These are phyloP conservation scores for Plasmodium blacklocki DNA, from an alignment of 169 alveolate species.

Conservation along the genomic window DNA sequence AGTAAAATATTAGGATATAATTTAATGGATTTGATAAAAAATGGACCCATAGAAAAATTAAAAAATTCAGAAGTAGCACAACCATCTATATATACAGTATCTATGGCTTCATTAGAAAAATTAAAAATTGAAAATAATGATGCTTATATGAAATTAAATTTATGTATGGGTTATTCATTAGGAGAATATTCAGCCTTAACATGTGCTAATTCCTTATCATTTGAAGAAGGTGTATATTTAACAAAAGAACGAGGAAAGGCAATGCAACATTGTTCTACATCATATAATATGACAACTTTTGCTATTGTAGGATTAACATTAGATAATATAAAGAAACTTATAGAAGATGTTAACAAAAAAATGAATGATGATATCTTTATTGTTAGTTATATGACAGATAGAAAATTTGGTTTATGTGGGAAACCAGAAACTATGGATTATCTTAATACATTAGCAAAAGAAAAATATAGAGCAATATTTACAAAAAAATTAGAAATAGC, in stretches of 20 bases:
- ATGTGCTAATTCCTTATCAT: conserved; percentile 78
- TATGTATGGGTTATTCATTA: conserved; percentile 80
- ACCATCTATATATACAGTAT: conserved; percentile 81
- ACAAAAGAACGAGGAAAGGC: conserved; percentile 79
- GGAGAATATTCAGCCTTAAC: conserved; percentile 83
- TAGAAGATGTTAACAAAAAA: conserved; percentile 52
- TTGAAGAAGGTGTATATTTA: conserved; percentile 79
- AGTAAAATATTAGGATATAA: conserved; percentile 78
- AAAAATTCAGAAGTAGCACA: conserved; percentile 78
- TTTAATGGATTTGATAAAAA: conserved; percentile 75
- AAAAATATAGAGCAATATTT: conserved; percentile 66
- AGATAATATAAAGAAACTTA: conserved; percentile 64
- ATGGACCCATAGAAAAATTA: conserved; percentile 80
- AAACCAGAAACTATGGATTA: conserved; percentile 69
- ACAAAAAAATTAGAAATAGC: conserved; percentile 75
- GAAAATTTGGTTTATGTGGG: conserved; percentile 75
- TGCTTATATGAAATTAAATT: conserved; percentile 29
- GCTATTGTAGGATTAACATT: conserved; percentile 79
- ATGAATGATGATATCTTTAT: conserved; percentile 69
- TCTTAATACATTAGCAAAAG: conserved; percentile 66
- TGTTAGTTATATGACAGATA: conserved; percentile 75
- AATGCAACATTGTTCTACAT: conserved; percentile 80
- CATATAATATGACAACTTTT: conserved; percentile 63
- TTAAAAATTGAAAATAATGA: conserved; percentile 73
- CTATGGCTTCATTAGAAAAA: conserved; percentile 80